phyloP scores from a whole-genome alignment of 805 yeast species.

The Candida mattraensis region DNA sequence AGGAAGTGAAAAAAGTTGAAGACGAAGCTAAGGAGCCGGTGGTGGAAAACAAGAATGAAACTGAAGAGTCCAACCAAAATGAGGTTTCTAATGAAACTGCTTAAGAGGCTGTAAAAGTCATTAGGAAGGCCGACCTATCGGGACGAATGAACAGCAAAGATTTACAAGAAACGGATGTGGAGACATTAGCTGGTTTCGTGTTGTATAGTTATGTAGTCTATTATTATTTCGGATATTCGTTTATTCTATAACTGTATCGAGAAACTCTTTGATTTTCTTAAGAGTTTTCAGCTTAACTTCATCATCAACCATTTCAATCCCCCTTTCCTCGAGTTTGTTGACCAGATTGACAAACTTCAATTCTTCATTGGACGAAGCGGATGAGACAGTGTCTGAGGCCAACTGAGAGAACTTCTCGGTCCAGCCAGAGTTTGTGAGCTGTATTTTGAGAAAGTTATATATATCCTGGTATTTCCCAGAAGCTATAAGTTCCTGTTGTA shows the following conservation, averaged over 20 bases:
- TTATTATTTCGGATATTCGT: slow-evolving; percentile 5
- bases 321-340: slow-evolving; percentile 58
- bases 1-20: slow-evolving; percentile 1
- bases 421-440: slow-evolving; percentile 82
- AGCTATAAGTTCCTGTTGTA: slow-evolving; percentile 67
- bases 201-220: slow-evolving; percentile 5
- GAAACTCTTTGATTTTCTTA: slow-evolving; percentile 55
- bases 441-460: slow-evolving; percentile 58
- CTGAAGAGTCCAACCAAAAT: background rate
- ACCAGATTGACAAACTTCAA: slow-evolving; percentile 53
- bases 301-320: slow-evolving; percentile 68
- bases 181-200: background rate
- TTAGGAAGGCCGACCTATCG: background rate
- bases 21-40: too few species aligned
- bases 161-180: background rate
- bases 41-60: background rate
- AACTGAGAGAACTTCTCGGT: slow-evolving; percentile 66
- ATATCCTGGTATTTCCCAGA: slow-evolving; percentile 83
- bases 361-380: slow-evolving; percentile 19
- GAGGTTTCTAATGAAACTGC: background rate
- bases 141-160: background rate
- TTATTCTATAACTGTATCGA: slow-evolving; percentile 48
- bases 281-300: slow-evolving; percentile 60
- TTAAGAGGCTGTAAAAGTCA: slow-evolving; percentile 1
- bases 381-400: slow-evolving; percentile 47